These are phyloP conservation scores for Exobasidium rhododendri DNA, from an alignment of 1,284 basidiomycete genomes.

Conservation along the genomic window DNA sequence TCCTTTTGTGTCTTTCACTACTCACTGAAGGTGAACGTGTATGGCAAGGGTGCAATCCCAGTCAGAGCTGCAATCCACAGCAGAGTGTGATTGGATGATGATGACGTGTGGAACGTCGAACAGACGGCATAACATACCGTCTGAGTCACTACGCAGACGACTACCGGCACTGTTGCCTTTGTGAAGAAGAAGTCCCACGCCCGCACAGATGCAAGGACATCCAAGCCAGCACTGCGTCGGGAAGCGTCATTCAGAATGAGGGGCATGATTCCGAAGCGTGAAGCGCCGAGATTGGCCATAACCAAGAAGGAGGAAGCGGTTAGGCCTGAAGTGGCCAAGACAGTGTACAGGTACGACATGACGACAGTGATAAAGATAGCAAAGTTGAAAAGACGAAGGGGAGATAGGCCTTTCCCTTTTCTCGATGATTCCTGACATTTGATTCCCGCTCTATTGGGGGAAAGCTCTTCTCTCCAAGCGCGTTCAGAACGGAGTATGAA, in stretches of 20 bases:
- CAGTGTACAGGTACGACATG: background rate
- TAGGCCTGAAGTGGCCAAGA: background rate
- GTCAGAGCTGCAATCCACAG: background rate
- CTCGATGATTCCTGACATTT: too few relatives aligned
- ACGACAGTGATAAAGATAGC: too few relatives aligned
- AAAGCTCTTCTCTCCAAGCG: too few relatives aligned
- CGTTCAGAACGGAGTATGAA: too few relatives aligned
- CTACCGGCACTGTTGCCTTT: background rate
- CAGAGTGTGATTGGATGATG: background rate
- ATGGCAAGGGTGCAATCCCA: background rate
- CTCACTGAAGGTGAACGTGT: background rate
- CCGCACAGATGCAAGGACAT: background rate
- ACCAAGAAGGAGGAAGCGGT: background rate
- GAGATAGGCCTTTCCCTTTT: too few relatives aligned
- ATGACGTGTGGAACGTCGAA: background rate
- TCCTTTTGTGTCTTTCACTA: background rate
- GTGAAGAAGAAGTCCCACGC: constrained; percentile 11
- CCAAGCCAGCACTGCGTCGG: background rate
- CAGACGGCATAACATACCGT: background rate
- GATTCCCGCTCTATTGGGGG: too few relatives aligned
- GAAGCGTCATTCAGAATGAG: background rate
- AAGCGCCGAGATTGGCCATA: background rate
- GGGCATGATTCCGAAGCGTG: background rate
- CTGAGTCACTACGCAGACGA: background rate
- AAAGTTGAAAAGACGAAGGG: too few relatives aligned